phyloP scores from a whole-genome alignment of 2,329 filamentous ascomycete genomes.

The Cladobotryum mycophilum region DNA sequence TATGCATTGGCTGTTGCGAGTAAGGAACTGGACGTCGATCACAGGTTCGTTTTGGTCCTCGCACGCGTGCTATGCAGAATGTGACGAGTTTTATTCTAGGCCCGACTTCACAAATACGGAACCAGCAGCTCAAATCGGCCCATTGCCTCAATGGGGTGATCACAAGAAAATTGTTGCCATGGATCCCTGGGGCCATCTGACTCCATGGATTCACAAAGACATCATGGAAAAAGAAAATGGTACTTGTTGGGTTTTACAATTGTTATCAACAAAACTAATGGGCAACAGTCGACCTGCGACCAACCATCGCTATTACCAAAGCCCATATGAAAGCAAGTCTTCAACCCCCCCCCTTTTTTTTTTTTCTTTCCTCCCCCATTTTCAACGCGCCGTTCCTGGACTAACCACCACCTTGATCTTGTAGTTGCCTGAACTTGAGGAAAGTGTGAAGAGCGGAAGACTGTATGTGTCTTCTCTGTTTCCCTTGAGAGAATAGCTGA shows the following conservation, averaged over 20 bases:
- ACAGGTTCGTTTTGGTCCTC: conserved; percentile 44
- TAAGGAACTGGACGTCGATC: conserved; percentile 77
- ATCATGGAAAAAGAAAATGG: conserved; percentile 68
- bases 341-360: too few species aligned
- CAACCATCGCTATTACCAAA: conserved; percentile 85
- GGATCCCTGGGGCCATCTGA: conserved; percentile 88
- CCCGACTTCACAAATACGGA: conserved; percentile 72
- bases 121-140: conserved; percentile 82
- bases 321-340: conserved; percentile 73
- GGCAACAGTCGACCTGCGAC: conserved; percentile 66
- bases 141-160: conserved; percentile 84
- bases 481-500: background rate
- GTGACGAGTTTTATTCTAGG: conserved; percentile 22
- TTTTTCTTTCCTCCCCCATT: too few species aligned
- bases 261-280: conserved; percentile 9
- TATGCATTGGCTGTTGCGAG: conserved; percentile 89
- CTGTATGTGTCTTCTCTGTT: conserved; percentile 41
- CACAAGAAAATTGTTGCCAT: conserved; percentile 94
- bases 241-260: conserved; percentile 22
- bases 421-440: conserved; percentile 80
- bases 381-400: background rate
- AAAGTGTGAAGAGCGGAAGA: conserved; percentile 74
- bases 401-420: background rate
- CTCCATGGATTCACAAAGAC: conserved; percentile 76
- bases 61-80: background rate